These are phyloP conservation scores for Lolium rigidum DNA, from an alignment of 176 grass and related monocot genomes.

Conservation along the genomic window DNA sequence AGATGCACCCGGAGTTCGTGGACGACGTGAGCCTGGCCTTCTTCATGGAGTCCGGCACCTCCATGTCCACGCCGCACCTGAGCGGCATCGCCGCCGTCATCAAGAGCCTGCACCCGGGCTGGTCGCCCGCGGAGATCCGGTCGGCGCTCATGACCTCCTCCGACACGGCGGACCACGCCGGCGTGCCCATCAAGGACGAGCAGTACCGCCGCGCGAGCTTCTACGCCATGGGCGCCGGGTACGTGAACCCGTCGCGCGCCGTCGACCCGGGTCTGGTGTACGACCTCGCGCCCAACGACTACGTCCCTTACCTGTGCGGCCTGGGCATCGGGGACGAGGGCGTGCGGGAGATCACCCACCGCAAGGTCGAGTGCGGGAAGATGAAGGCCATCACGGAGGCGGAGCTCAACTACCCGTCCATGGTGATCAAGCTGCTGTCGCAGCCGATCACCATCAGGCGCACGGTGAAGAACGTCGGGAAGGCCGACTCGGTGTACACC, in stretches of 20 bases:
- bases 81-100: constrained; percentile 70
- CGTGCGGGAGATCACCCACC: constrained; percentile 50
- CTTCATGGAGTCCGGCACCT: constrained; percentile 76
- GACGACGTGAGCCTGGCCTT: constrained; percentile 53
- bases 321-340: constrained; percentile 52
- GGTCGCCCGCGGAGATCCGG: constrained; percentile 71
- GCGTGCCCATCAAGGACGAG: constrained; percentile 66
- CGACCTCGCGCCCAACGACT: constrained; percentile 58
- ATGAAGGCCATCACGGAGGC: constrained; percentile 47
- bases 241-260: constrained; percentile 69
- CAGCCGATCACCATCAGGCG: constrained; percentile 51
- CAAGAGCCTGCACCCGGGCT: constrained; percentile 67
- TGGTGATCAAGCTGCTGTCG: constrained; percentile 52
- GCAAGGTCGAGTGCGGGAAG: constrained; percentile 41
- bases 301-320: constrained; percentile 61
- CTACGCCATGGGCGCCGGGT: constrained; percentile 70
- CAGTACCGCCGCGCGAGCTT: constrained; percentile 55
- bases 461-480: constrained; percentile 72
- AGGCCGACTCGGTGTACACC: constrained; percentile 50
- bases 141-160: constrained; percentile 79
- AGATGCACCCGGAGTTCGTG: constrained; percentile 52
- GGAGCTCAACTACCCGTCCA: constrained; percentile 80
- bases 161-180: constrained; percentile 36
- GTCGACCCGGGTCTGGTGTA: constrained; percentile 71
- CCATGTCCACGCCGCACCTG: constrained; percentile 80